Evolutionary conservation across 2,329 filamentous ascomycete genomes (phyloP).

Genomic region (Alternaria metachromatica): DNA sequence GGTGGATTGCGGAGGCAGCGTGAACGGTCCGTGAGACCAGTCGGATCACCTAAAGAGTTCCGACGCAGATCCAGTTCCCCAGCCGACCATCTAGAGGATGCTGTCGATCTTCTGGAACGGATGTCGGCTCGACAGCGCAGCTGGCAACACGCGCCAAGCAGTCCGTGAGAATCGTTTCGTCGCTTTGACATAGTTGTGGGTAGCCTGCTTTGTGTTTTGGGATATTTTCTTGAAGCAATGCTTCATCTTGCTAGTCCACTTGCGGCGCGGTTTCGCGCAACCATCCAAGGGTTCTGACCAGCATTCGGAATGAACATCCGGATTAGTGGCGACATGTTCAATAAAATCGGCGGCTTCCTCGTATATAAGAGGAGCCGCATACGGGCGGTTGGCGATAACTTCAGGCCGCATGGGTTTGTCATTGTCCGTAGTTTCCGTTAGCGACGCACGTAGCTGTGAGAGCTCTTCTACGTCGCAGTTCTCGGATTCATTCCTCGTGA

Average conservation of each 20-base stretch:
- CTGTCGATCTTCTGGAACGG: background rate
- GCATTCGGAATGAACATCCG: background rate
- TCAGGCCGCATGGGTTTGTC: background rate
- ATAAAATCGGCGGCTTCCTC: background rate
- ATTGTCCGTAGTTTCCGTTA: background rate
- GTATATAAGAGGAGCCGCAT: background rate
- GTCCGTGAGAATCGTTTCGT: slow-evolving; percentile 1
- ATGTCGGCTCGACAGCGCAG: background rate
- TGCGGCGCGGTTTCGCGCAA: too few species aligned
- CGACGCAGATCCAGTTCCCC: background rate
- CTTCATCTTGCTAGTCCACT: background rate
- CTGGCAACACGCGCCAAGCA: background rate
- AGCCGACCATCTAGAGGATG: background rate
- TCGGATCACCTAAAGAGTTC: background rate
- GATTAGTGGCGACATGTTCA: background rate
- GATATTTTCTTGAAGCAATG: background rate
- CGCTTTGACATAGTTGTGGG: background rate
- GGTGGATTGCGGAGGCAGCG: background rate
- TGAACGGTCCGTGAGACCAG: background rate
- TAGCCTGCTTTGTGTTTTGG: background rate
- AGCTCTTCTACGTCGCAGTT: background rate
- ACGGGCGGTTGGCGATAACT: background rate
- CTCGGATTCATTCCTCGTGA: background rate
- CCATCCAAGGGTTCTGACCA: background rate
- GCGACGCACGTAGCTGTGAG: background rate